phyloP scores from a whole-genome alignment of 345 rosid species.

The Eucalyptus guilfoylei region DNA sequence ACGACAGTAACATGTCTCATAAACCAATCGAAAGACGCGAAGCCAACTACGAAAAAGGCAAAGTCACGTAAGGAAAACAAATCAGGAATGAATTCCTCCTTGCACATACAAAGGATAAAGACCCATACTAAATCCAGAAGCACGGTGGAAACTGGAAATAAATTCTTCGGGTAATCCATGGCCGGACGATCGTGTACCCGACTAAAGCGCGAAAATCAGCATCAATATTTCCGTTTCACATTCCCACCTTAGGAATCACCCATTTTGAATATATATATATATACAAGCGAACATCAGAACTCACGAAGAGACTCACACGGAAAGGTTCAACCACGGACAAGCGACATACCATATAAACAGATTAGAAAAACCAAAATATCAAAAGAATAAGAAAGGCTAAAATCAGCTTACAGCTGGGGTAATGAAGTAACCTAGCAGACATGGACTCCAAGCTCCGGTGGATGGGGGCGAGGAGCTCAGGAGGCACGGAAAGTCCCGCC shows the following conservation, averaged over 20 bases:
- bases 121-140: neutral
- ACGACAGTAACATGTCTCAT: neutral
- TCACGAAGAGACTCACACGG: neutral
- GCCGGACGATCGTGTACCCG: neutral
- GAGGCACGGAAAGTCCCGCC: slow-evolving; percentile 64
- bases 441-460: slow-evolving; percentile 26
- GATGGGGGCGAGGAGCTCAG: slow-evolving; percentile 54
- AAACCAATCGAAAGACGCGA: neutral
- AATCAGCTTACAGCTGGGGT: slow-evolving; percentile 18
- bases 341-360: neutral
- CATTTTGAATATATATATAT: neutral
- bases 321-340: neutral
- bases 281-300: neutral
- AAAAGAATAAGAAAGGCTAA: neutral
- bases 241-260: neutral
- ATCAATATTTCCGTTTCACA: neutral
- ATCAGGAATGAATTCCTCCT: neutral
- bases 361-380: neutral
- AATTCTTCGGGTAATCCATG: neutral
- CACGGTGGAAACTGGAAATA: neutral
- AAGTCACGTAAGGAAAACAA: neutral
- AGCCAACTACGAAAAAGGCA: neutral
- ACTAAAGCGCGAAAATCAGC: neutral
- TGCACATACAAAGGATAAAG: neutral
- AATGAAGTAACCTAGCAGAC: slow-evolving; percentile 15